phyloP scores from a whole-genome alignment of 2,329 filamentous ascomycete genomes.

The Podosphaera fusca region DNA sequence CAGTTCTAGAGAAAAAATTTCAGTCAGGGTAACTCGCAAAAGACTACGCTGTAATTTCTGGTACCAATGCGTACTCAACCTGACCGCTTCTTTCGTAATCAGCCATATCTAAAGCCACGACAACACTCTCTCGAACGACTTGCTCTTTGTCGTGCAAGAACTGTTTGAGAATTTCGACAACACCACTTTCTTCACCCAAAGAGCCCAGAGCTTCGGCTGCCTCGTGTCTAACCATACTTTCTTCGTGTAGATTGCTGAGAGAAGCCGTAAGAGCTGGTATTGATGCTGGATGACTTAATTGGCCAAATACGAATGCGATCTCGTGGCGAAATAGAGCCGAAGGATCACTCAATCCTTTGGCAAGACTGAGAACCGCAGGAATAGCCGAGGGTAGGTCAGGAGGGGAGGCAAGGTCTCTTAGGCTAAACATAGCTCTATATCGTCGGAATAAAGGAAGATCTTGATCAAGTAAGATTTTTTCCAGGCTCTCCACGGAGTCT shows the following conservation, averaged over 20 bases:
- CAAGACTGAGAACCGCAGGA: slow-evolving; percentile 67
- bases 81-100: slow-evolving; percentile 83
- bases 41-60: slow-evolving; percentile 23
- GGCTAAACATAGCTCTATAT: slow-evolving; percentile 94
- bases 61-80: slow-evolving; percentile 78
- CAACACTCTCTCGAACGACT: slow-evolving; percentile 81
- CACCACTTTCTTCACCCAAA: slow-evolving; percentile 77
- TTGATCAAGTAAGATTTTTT: slow-evolving; percentile 56
- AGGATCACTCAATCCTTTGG: slow-evolving; percentile 61
- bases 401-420: slow-evolving; percentile 83
- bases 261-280: slow-evolving; percentile 69
- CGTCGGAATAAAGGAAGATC: slow-evolving; percentile 64
- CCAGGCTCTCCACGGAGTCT: slow-evolving; percentile 51
- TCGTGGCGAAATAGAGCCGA: slow-evolving; percentile 94
- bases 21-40: no score
- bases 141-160: slow-evolving; percentile 81
- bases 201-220: slow-evolving; percentile 90
- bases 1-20: no score
- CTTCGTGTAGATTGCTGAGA: slow-evolving; percentile 58
- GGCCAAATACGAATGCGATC: slow-evolving; percentile 94
- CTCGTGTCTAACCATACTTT: slow-evolving; percentile 92
- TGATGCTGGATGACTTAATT: slow-evolving; percentile 86
- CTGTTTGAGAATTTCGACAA: slow-evolving; percentile 60
- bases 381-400: slow-evolving; percentile 75
- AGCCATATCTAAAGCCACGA: slow-evolving; percentile 93